A percentile compares a stretch with the other conserved stretches of the same genome.
These are phyloP conservation scores for Pleurotus salmoneostramineus DNA, from an alignment of 768 basidiomycete genomes.

Conservation along the genomic window DNA sequence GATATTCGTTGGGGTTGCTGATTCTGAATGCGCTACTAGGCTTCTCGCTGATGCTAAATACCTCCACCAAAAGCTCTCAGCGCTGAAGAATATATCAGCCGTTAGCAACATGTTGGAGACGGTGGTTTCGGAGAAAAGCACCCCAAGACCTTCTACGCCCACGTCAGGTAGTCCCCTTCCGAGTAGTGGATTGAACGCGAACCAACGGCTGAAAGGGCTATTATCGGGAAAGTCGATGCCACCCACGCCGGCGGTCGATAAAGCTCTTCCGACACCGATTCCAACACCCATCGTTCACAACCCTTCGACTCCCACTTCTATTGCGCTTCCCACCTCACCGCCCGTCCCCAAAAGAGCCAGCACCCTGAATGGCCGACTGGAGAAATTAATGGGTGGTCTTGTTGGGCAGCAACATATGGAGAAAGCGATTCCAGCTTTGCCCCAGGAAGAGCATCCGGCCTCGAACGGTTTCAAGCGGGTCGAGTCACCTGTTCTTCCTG, in stretches of 20 bases:
- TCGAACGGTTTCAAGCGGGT: slow-evolving; percentile 18
- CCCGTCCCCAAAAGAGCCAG: slow-evolving; percentile 1
- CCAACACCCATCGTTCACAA: not conserved
- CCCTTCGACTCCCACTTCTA: slow-evolving; percentile 19
- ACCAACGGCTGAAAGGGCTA: slow-evolving; percentile 43
- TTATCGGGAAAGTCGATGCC: slow-evolving; percentile 29
- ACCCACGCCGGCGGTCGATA: slow-evolving; percentile 25
- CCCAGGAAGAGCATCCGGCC: slow-evolving; percentile 9
- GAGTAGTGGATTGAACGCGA: slow-evolving; percentile 29
- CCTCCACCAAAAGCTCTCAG: slow-evolving; percentile 71
- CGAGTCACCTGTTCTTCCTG: slow-evolving; percentile 15
- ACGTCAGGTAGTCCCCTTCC: slow-evolving; percentile 26
- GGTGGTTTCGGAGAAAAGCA: slow-evolving; percentile 77
- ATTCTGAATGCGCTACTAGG: slow-evolving; percentile 33
- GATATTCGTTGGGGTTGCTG: not conserved
- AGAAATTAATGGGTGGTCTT: slow-evolving; percentile 6
- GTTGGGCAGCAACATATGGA: not conserved
- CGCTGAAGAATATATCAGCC: slow-evolving; percentile 67
- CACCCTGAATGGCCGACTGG: slow-evolving; percentile 4
- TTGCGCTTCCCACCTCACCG: not conserved
- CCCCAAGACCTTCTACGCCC: slow-evolving; percentile 32
- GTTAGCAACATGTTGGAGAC: slow-evolving; percentile 81
- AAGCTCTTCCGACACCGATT: slow-evolving; percentile 26
- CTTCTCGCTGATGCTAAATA: slow-evolving; percentile 77
- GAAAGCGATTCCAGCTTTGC: slow-evolving; percentile 16